Base-by-base conservation (phyloP, 441 rosid species). In the Pelargonium hybrid region DNA sequence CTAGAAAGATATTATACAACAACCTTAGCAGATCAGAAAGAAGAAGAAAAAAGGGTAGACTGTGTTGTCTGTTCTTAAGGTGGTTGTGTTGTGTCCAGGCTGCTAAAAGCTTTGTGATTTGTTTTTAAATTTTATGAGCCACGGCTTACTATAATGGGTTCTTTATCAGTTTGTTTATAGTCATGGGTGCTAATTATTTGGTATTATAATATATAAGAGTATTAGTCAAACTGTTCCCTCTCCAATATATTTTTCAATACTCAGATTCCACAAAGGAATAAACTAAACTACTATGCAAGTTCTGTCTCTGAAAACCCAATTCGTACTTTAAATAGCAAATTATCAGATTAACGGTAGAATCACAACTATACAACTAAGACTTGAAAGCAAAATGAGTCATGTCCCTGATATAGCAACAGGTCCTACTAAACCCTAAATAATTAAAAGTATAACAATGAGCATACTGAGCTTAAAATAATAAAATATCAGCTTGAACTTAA, bases 1-100 rank as follows among this genome's bases (percentile, higher is more conserved):
- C 14, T 91, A 77, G 85, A 39, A 18, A 15, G 59, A 7, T 39
- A 39, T 39, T 39, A 52, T 52, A 15, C 56, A 48, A 18, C 17
- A 13, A 48, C 56, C n/a, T 48, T 15, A 48, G 56, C 56, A 48
- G 56, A 48, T 13, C 56, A 48, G 56, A n/a, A n/a, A n/a, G n/a
- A n/a, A n/a, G n/a, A n/a, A n/a, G n/a, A n/a, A n/a, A n/a, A n/a
- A n/a, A n/a, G n/a, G n/a, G n/a, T n/a, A n/a, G n/a, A n/a, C n/a
- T n/a, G 17, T 48, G 56, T 48, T 48, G 56, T 48, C 56, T 48
- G 56, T 48, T 48, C n/a, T 48, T 39, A 39, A 39, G 43, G 43
- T 39, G 43, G 56, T 15, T 48, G 56, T 48, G 56, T 48, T 15
- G 59, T 52, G 59, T 52, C 59, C 59, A 52, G 59, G 59, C 59